Evolutionary conservation across 164 flowering plant genomes (phyloP), one percentile per base, ranked within the genome.

Genomic region (Nymphaea thermarum): DNA sequence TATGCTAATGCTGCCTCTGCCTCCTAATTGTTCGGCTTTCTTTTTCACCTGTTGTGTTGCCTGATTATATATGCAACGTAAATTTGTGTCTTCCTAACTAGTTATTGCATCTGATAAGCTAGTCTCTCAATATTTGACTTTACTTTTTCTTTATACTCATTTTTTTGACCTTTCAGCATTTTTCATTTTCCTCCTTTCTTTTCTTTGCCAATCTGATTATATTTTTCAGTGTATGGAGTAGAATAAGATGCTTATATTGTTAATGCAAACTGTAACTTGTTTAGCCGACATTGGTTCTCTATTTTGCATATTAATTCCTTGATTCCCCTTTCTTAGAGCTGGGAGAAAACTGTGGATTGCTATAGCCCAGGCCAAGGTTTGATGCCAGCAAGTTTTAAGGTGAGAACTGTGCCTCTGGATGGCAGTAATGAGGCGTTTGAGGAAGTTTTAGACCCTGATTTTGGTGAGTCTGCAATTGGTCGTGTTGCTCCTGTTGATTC

Each of bases 401-500:
- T 90, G 67, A 82, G 86, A 75, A 77, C 80, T 14, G 92, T 87
- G 60, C 85, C 96, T 62, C 91, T 88, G 47, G 91, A 86, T 73
- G 91, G 81, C 8, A 81, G 80, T 69, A 77, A 75, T 67, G 80
- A 79, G 51, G 79, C 77, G 71, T 75, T 72, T 72, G 93, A 90
- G 82, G 96, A 93, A 75, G 85, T 87, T 68, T 71, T 88, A 17
- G 96, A 93, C 81, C 97, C 98, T 14, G 96, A 90, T 84, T 93
- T 93, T 83, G 98, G 98, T 7, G 96, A 93, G 77, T 87, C 96
- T 43, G 98, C 96, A 8, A 93, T 93, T 78, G 98, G 96, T 6
- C 96, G 95, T 63, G 96, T 93, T 78, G 96, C 96, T n/a, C 93
- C 96, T 17, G 92, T 90, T 70, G 96, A 90, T 83, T 90, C 98